phyloP scores from a whole-genome alignment of 768 basidiomycete species.

The Mycena galericulata region DNA sequence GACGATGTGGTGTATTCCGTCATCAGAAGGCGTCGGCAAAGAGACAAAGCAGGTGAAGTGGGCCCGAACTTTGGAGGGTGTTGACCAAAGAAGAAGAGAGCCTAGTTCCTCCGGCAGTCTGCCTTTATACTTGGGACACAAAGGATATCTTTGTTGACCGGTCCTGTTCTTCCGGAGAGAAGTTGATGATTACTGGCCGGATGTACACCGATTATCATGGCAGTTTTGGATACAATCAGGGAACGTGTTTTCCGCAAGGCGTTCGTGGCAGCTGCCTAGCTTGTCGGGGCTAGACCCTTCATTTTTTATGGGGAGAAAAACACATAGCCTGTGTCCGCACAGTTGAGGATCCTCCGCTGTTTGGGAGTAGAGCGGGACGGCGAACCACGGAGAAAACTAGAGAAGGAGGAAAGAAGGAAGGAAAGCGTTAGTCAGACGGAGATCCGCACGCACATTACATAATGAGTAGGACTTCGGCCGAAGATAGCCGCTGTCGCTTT shows the following conservation, averaged over 20 bases:
- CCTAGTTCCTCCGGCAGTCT: slow-evolving; percentile 23
- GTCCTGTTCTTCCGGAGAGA: slow-evolving; percentile 27
- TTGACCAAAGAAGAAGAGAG: slow-evolving; percentile 36
- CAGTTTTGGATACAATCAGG: slow-evolving; percentile 26
- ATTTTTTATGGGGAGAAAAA: background rate
- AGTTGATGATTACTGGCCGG: slow-evolving; percentile 21
- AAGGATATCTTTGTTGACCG: slow-evolving; percentile 32
- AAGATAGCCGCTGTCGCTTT: background rate
- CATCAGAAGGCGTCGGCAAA: slow-evolving; percentile 22
- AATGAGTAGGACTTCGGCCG: background rate
- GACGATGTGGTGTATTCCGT: slow-evolving; percentile 52
- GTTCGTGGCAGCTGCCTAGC: slow-evolving; percentile 27
- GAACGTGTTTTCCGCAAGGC: slow-evolving; percentile 34
- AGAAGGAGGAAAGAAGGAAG: background rate
- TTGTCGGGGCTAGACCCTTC: slow-evolving; percentile 14
- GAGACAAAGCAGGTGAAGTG: slow-evolving; percentile 30
- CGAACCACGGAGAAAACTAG: too few species aligned
- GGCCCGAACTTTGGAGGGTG: slow-evolving; percentile 19
- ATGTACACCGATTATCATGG: slow-evolving; percentile 27
- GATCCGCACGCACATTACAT: slow-evolving; percentile 13
- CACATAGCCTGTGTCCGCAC: background rate
- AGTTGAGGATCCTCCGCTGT: too few species aligned
- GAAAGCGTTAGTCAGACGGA: slow-evolving; percentile 16
- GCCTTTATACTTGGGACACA: slow-evolving; percentile 33
- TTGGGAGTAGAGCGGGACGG: background rate